Base-by-base conservation (phyloP, 1,284 basidiomycete species). In the Apiotrichum mycotoxinovorans region DNA sequence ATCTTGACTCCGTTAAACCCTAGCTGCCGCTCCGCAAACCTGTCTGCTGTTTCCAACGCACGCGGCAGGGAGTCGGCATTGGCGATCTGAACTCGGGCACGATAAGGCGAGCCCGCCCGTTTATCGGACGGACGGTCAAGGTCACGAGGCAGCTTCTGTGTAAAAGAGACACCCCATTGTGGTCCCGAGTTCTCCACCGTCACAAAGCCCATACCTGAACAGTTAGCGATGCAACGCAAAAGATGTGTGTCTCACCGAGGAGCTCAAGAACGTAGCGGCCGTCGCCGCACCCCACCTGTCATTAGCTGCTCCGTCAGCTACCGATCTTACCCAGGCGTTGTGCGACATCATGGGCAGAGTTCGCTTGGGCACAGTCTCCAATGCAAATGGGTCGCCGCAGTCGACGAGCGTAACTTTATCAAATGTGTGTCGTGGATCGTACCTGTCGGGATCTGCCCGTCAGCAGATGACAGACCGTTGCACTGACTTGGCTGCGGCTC, bases 241-340 rank as follows among this genome's bases (percentile, higher is more conserved):
- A 56, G n/a, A n/a, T n/a, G n/a, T n/a, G n/a, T n/a, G n/a, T n/a
- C 66, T 26, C 20, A 65, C 84, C 85, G 20, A 93, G 74, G 57
- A 89, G 85, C 63, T 93, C 88, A 1, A 98, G 80, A 11, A 96
- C 82, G 71, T 88, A 91, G 9, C 83, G 74, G 23, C 85, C 81
- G 3, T 80, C 80, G 0, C 92, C 91, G 65, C 89, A 92, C 11
- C 85, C 84, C 4, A 96, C 87, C 94, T 93, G 92, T 0, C 86
- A 83, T 85, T 53, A 86, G 52, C 48, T 20, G 12, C 73, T 80
- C 14, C 26, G 40, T 14, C 23, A 9, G 3, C 22, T 9, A 5
- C 27, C 17, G 11, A 9, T 41, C 69, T 51, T 33, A 71, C 74
- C 75, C 75, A 77, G 8, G 71, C 66, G 46, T 69, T 85, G 82